Base-by-base conservation (phyloP, 768 basidiomycete species). In the Thelephora ganbajun region DNA sequence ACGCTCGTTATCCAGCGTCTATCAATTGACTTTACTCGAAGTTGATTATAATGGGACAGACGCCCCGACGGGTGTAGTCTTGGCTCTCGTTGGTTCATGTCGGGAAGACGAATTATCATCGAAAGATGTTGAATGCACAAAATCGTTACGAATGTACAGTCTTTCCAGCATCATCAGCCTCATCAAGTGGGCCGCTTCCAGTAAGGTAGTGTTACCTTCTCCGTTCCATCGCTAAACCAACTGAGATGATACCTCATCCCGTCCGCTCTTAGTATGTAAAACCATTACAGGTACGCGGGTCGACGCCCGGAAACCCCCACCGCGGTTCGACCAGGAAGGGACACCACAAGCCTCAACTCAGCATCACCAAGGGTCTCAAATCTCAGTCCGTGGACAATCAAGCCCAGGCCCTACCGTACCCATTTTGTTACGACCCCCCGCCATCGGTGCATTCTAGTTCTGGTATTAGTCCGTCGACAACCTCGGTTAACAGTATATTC, bases 131-230 rank as follows among this genome's bases (percentile, higher is more conserved):
- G 83, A 85, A 53, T 60, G 69, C 6, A 55, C 69, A 35, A 70
- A 78, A 43, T 66, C 69, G 6, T 62, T 89, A 35, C 76, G 88
- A 35, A 89, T 91, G 86, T 91, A 91, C 60, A 90, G 80, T 56
- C 68, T 91, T 16, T 69, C 77, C 16, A 86, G 86, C 57, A 63
- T 91, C 5, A 71, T 73, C 7, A 88, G 73, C 54, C 70, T 91
- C 11, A 84, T 83, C 1, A 79, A 77, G 56, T 90, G 83, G 83
- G 70, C 76, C 0, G 63, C 80, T 14, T 65, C 79, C 9, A 78
- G 82, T 49, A 81, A 80, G 62, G 87, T 81, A 51, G 36, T 64
- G 16, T 41, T 9, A 41, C 16, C 14, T 16, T 30, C n/a, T 19
- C 2, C 5, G 14, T 41, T 41, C 39, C 11, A 41, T 16, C 16